Base-by-base conservation (phyloP, 176 grass and related monocot genomes). In the Oropetium thomaeum region DNA sequence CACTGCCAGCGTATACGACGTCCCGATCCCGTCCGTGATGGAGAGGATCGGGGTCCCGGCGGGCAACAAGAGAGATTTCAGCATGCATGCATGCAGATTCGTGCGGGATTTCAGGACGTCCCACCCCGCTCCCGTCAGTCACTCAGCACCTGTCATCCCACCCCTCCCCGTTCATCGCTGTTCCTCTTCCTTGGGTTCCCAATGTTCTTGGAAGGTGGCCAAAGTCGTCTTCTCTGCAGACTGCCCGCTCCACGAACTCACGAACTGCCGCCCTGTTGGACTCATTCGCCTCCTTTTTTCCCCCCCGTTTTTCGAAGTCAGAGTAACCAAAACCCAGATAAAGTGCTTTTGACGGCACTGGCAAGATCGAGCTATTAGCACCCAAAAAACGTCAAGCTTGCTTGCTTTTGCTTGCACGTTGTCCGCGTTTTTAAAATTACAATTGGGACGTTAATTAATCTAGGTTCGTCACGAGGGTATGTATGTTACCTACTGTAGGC, bases 341-440 rank as follows among this genome's bases (percentile, higher is more conserved):
- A 84, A 76, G 31, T 41, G 64, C 79, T 78, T 82, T 73, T 78
- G 73, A 87, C 79, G 64, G 59, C 59, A 82, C 41, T 34, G 27
- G 40, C 4, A 58, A 27, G 4, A 26, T 3, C n/a, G 77, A 4
- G 23, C 47, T 85, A 62, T 69, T 80, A 60, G n/a, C n/a, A n/a
- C n/a, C n/a, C n/a, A n/a, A n/a, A n/a, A n/a, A n/a, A n/a, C n/a
- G n/a, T 58, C 43, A 71, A 65, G 14, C 8, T 57, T 66, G 32
- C 67, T 82, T n/a, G n/a, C n/a, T n/a, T n/a, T 76, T 42, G 79
- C 39, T 73, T 82, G 47, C 31, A 81, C 72, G 55, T 25, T 29
- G 65, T 65, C 64, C 39, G 38, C n/a, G 44, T 8, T 70, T 41
- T 12, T 29, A n/a, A n/a, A n/a, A n/a, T n/a, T n/a, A n/a, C 9